Evolutionary conservation across 129 eudicot species (phyloP).

Genomic region (Helianthus tuberosus): DNA sequence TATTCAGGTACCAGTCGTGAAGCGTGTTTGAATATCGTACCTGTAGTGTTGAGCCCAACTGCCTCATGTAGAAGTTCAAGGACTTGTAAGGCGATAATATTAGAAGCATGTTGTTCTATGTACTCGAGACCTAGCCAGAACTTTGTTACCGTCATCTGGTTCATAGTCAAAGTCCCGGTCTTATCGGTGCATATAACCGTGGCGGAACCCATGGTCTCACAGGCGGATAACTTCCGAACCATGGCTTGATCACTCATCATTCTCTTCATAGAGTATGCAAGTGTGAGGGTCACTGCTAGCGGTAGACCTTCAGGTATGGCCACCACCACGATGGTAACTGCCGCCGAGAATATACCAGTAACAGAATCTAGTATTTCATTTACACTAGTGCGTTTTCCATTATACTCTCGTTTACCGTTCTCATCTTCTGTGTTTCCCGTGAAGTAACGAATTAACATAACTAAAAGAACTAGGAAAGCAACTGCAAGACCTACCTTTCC

Average conservation of each 20-base stretch:
- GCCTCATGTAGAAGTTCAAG: slow-evolving; percentile 60
- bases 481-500: slow-evolving; percentile 84
- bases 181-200: slow-evolving; percentile 88
- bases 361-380: slow-evolving; percentile 57
- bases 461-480: slow-evolving; percentile 66
- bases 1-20: slow-evolving; percentile 41
- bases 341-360: slow-evolving; percentile 63
- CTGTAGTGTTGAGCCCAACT: slow-evolving; percentile 79
- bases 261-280: slow-evolving; percentile 90
- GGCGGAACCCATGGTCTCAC: slow-evolving; percentile 96
- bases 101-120: slow-evolving; percentile 26
- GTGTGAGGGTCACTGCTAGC: slow-evolving; percentile 79
- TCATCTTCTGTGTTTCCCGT: slow-evolving; percentile 67
- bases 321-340: slow-evolving; percentile 92
- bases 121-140: slow-evolving; percentile 60
- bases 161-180: slow-evolving; percentile 82
- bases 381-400: slow-evolving; percentile 35
- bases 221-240: slow-evolving; percentile 87
- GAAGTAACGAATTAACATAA: slow-evolving; percentile 74
- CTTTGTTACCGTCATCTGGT: slow-evolving; percentile 80
- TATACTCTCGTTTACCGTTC: slow-evolving; percentile 47
- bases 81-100: slow-evolving; percentile 25
- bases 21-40: slow-evolving; percentile 49
- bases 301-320: slow-evolving; percentile 94
- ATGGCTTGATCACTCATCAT: slow-evolving; percentile 93